Conservation (phyloP, 73 alveolate genomes). For the Paraurostyla sp. region DNA sequence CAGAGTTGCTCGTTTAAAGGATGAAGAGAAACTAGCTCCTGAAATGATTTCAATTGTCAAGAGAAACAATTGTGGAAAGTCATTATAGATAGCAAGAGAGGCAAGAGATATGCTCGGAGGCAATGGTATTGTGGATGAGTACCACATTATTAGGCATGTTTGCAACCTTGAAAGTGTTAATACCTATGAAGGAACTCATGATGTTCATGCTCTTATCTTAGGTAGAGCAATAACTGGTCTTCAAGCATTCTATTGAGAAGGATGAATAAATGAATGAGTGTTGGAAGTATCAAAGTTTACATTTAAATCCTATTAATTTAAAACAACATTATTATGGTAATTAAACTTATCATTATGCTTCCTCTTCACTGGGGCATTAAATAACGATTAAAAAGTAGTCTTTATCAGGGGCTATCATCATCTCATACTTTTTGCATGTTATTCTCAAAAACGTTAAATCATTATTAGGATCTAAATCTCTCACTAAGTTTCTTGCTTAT, state of each 20-base stretch:
- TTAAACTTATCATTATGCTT: background rate
- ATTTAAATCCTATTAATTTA: background rate
- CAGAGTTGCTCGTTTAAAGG: constrained; percentile 82
- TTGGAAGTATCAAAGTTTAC: background rate
- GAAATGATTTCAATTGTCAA: constrained; percentile 92
- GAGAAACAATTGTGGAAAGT: constrained; percentile 93
- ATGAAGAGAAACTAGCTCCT: constrained; percentile 88
- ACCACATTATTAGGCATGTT: constrained; percentile 91
- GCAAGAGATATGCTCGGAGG: constrained; percentile 97
- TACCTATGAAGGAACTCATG: constrained; percentile 92
- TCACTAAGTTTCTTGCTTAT: constrained; percentile 85
- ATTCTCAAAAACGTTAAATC: constrained; percentile 96
- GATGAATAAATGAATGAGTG: background rate
- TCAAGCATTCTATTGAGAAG: constrained; percentile 83
- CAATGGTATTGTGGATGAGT: constrained; percentile 96
- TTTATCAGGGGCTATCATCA: constrained; percentile 98
- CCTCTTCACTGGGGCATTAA: constrained; percentile 83
- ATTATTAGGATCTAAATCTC: constrained; percentile 90
- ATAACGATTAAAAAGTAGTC: constrained; percentile 95
- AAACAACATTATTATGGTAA: background rate
- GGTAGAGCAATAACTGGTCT: constrained; percentile 97
- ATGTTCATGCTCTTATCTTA: constrained; percentile 89
- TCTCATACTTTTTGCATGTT: constrained; percentile 95
- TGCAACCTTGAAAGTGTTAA: constrained; percentile 92
- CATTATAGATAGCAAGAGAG: constrained; percentile 87